Evolutionary conservation across 75 land plant genomes (phyloP).

Genomic region (Larix kaempferi): DNA sequence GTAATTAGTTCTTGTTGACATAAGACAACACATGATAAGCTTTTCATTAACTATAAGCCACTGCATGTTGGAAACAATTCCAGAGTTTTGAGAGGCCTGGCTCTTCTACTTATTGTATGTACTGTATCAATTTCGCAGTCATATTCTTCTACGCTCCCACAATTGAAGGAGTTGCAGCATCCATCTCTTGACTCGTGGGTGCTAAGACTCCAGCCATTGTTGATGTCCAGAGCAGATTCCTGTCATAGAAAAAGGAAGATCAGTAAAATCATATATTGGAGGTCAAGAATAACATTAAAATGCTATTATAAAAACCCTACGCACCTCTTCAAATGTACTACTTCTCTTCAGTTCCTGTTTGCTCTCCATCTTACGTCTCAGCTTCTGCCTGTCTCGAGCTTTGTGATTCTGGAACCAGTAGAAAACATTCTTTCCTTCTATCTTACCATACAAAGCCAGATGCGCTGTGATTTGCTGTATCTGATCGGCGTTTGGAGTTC

Average conservation of each 20-base stretch:
- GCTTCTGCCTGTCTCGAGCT: constrained; percentile 53
- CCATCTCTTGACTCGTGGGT: neutral
- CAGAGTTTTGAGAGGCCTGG: constrained; percentile 9
- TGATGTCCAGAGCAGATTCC: neutral
- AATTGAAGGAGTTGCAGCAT: too few relatives aligned
- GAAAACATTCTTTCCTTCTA: constrained; percentile 62
- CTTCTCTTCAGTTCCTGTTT: neutral
- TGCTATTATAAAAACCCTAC: neutral
- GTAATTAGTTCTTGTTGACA: too few relatives aligned
- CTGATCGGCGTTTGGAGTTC: constrained; percentile 41
- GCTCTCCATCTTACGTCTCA: constrained; percentile 17
- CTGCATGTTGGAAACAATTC: constrained; percentile 12
- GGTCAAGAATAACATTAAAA: neutral
- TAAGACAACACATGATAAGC: too few relatives aligned
- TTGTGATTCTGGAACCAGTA: constrained; percentile 69
- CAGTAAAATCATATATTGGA: neutral
- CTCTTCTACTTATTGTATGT: neutral
- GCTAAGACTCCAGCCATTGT: neutral
- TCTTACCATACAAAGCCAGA: constrained; percentile 41
- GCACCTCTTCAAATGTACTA: neutral
- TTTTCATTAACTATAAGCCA: constrained; percentile 1
- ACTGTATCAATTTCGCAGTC: neutral
- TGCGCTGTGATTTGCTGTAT: constrained; percentile 48
- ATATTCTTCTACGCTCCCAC: neutral
- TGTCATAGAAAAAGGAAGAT: neutral